These are phyloP conservation scores for Chrysosporium queenslandicum DNA, from an alignment of 2,329 filamentous ascomycete genomes.

Conservation along the genomic window DNA sequence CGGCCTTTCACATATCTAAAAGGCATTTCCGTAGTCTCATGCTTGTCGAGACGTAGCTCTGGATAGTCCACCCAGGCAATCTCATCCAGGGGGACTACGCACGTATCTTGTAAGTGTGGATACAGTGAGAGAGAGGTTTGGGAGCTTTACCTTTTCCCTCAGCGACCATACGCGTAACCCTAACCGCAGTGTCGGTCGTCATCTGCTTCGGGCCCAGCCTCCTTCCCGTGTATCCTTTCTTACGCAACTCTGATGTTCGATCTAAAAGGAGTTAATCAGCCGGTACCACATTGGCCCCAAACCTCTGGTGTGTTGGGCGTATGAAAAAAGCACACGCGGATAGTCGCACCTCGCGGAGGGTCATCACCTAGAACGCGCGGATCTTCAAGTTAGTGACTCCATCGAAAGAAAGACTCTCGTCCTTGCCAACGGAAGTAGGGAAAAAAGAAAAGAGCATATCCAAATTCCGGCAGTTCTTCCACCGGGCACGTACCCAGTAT, in stretches of 20 bases:
- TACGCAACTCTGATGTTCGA: constrained; percentile 86
- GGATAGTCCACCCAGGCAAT: constrained; percentile 80
- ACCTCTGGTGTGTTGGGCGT: too few species aligned
- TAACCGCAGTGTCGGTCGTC: constrained; percentile 95
- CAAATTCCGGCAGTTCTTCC: not conserved
- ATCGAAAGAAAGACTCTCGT: not conserved
- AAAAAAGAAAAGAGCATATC: not conserved
- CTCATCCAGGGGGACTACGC: constrained; percentile 61
- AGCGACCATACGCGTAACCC: constrained; percentile 81
- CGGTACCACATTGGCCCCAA: too few species aligned
- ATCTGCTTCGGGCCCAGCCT: constrained; percentile 88
- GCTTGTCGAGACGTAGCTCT: constrained; percentile 77
- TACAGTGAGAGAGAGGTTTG: not conserved
- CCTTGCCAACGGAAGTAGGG: not conserved
- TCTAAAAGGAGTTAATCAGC: constrained; percentile 44
- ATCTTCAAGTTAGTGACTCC: not conserved
- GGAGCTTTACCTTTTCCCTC: constrained; percentile 61
- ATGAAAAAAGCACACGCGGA: too few species aligned
- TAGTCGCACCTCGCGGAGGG: constrained; percentile 77
- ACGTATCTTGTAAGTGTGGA: not conserved
- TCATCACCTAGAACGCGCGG: constrained; percentile 61
- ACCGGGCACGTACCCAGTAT: constrained; percentile 62
- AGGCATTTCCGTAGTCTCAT: constrained; percentile 94
- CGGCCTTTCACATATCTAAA: constrained; percentile 82
- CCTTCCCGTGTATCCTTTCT: constrained; percentile 82